Evolutionary conservation across 2,329 filamentous ascomycete species (phyloP), one percentile per base, ranked within the genome.

Genomic region (Cryphonectria naterciae): DNA sequence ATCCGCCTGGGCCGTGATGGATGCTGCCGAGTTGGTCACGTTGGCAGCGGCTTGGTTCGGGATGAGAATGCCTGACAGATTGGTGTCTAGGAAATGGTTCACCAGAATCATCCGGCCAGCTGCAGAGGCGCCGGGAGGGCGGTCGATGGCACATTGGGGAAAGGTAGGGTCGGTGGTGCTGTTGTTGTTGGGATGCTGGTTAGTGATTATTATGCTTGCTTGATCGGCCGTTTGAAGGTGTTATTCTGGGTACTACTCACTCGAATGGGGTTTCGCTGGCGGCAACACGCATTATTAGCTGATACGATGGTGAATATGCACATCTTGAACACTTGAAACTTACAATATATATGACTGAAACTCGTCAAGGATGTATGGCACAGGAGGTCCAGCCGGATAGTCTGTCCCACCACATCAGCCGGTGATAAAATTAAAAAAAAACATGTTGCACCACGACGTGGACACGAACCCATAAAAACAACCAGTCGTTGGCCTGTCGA

Each of bases 261-360:
- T 92, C 89, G 80, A 87, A 95, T 0, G 87, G 84, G 52, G 91
- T 95, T 78, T 95, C 93, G 49, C 69, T 71, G 17, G 37, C n/a
- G 37, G 43, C 2, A 7, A 8, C 19, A 4, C 7, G 25, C 15
- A 28, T 68, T 65, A 68, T 68, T 43, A 70, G 60, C 60, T 49
- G 15, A 46, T 39, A 1, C 25, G 10, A 2, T 25, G 22, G 4
- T 28, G 1, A 19, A 32, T 11, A 4, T 58, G 54, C 28, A 28
- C 15, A 35, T n/a, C 13, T 19, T 2, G 1, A 15, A 22, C 1
- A 8, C 1, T 10, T 32, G 32, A 1, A 8, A 61, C 69, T 68
- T 15, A 71, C 69, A 71, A 61, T 39, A 71, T 68, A 32, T 71
- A 86, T 79, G 88, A 88, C 37, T 82, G 80, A 76, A 90, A 92